Evolutionary conservation across 1,284 basidiomycete species (phyloP).

Genomic region (Leccinum griseonigrum): DNA sequence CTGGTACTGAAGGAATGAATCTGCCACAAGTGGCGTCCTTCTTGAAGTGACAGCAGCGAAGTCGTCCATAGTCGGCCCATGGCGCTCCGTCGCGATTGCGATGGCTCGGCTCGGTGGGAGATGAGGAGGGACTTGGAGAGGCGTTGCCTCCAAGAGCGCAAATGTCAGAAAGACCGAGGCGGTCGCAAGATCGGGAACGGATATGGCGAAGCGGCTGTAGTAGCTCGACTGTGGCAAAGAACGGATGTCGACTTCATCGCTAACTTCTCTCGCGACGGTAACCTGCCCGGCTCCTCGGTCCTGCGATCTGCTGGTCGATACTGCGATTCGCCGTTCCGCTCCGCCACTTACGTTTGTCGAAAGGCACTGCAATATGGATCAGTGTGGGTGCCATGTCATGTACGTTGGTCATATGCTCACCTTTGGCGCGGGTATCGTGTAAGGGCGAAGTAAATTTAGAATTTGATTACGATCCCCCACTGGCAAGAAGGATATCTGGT

Average conservation of each 20-base stretch:
- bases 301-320: constrained; percentile 25
- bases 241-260: constrained; percentile 12
- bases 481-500: constrained; percentile 34
- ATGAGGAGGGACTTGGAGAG: constrained; percentile 45
- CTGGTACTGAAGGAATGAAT: constrained; percentile 31
- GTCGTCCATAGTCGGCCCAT: constrained; percentile 53
- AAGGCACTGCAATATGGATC: constrained; percentile 22
- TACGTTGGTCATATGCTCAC: constrained; percentile 27
- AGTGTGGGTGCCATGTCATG: constrained; percentile 12
- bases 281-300: constrained; percentile 19
- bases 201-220: constrained; percentile 21
- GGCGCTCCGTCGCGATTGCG: constrained; percentile 39
- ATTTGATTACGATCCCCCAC: constrained; percentile 35
- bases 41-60: constrained; percentile 33
- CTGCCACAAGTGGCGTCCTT: constrained; percentile 46
- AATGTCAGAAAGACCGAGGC: constrained; percentile 51
- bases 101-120: constrained; percentile 46
- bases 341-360: constrained; percentile 31
- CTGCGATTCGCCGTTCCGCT: constrained; percentile 11
- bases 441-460: constrained; percentile 39
- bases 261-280: constrained; percentile 8
- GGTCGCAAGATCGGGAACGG: constrained; percentile 37
- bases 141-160: constrained; percentile 44
- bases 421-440: constrained; percentile 28
- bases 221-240: constrained; percentile 17